Percentiles rank a stretch among this genome's conserved stretches.
Evolutionary conservation across 2,329 filamentous ascomycete species (phyloP).

Genomic region (Aspergillus sp.): DNA sequence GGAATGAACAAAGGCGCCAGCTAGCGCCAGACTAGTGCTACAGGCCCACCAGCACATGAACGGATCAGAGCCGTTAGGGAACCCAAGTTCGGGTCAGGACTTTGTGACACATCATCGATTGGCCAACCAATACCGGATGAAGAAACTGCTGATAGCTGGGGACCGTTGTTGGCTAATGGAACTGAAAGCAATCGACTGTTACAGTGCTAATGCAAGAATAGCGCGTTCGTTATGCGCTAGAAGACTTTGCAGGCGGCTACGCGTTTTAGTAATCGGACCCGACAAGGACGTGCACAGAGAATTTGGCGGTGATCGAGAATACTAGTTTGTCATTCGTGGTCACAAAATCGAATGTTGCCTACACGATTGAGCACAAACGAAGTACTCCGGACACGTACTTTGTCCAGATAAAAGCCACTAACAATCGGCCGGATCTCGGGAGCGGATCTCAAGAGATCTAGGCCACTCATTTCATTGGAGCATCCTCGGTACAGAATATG

Average conservation of each 20-base stretch:
- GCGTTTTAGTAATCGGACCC: background rate
- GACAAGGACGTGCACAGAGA: background rate
- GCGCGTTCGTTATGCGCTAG: slow-evolving; percentile 3
- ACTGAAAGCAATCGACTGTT: background rate
- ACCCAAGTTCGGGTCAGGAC: slow-evolving; percentile 1
- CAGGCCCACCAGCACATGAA: background rate
- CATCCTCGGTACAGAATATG: background rate
- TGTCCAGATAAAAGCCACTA: background rate
- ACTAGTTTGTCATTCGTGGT: background rate
- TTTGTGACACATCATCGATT: slow-evolving; percentile 13
- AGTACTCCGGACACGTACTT: background rate
- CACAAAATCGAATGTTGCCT: background rate
- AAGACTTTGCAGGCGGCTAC: background rate
- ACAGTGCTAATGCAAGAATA: slow-evolving; percentile 14
- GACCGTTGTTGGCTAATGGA: too few species aligned
- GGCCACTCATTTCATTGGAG: background rate
- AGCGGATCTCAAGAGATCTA: background rate
- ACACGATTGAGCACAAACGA: background rate
- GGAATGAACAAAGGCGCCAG: background rate
- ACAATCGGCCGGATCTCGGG: background rate
- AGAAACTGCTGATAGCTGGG: too few species aligned
- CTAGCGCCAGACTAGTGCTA: background rate
- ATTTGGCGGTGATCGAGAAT: slow-evolving; percentile 6
- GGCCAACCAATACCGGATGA: background rate
- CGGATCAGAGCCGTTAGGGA: background rate